Conservation (phyloP, 2,329 filamentous ascomycete species). For the Torrubiellomyces zombiae region DNA sequence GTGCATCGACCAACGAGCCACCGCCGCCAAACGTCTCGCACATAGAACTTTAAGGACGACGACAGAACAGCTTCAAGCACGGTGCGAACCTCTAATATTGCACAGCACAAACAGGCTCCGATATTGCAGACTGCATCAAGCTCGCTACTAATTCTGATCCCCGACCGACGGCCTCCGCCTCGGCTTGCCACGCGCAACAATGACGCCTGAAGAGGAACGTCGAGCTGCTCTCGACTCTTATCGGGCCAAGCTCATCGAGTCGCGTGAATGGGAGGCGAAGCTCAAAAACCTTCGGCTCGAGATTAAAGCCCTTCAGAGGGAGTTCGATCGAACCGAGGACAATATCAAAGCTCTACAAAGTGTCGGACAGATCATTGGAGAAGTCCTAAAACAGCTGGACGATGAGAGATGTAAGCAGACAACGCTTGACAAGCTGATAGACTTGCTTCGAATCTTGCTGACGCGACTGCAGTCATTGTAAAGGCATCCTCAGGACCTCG, state of each 20-base stretch:
- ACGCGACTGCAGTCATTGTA: constrained; percentile 59
- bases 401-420: constrained; percentile 77
- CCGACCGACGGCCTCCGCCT: constrained; percentile 2
- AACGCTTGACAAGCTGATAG: constrained; percentile 1
- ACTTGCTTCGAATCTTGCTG: constrained; percentile 4
- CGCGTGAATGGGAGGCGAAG: constrained; percentile 97
- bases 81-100: no score
- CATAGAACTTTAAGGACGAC: no score
- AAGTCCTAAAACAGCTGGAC: constrained; percentile 96
- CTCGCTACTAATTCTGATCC: no score
- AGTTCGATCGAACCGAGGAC: constrained; percentile 94
- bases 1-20: constrained; percentile 9
- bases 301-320: constrained; percentile 87
- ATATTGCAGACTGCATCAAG: no score
- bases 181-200: constrained; percentile 12
- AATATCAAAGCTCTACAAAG: constrained; percentile 99
- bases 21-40: no score
- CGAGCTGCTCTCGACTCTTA: constrained; percentile 60
- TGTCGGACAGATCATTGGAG: constrained; percentile 97
- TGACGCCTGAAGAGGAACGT: constrained; percentile 41
- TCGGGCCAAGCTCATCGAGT: constrained; percentile 74
- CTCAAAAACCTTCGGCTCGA: constrained; percentile 85
- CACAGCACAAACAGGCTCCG: no score
- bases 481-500: constrained; percentile 93
- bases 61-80: no score